Evolutionary conservation across 2,329 filamentous ascomycete species (phyloP).

Genomic region (Lasiodiplodia sp.): DNA sequence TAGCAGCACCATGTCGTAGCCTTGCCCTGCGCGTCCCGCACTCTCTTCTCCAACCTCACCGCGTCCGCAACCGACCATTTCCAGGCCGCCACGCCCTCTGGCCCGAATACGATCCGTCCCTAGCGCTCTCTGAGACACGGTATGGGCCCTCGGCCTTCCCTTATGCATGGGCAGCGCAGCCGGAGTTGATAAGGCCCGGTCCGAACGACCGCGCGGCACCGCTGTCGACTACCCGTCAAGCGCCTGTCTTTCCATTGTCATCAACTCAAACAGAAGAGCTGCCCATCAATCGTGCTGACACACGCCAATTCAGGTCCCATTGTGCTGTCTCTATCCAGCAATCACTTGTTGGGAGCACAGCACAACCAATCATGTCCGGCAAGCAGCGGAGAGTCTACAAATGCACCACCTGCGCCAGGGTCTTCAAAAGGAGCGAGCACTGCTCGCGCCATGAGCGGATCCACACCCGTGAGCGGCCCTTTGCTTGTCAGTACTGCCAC

Average conservation of each 20-base stretch:
- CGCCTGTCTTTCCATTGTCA: not conserved
- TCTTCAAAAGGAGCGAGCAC: constrained; percentile 47
- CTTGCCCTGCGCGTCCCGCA: constrained; percentile 5
- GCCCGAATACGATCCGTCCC: not conserved
- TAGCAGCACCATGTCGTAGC: constrained; percentile 23
- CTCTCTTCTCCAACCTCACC: constrained; percentile 17
- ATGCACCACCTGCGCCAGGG: constrained; percentile 40
- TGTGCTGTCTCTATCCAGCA: constrained; percentile 6
- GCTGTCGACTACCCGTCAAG: not conserved
- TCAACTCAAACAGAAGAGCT: not conserved
- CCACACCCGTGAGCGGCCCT: constrained; percentile 45
- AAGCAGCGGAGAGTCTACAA: constrained; percentile 32
- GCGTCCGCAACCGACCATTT: not conserved
- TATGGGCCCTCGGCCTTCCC: constrained; percentile 17
- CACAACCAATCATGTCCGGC: constrained; percentile 18
- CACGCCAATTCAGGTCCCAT: not conserved
- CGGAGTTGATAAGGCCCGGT: constrained; percentile 16
- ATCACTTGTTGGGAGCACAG: not conserved
- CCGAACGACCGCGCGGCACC: constrained; percentile 22
- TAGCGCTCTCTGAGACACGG: constrained; percentile 18
- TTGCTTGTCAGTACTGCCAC: constrained; percentile 44
- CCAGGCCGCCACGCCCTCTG: constrained; percentile 4
- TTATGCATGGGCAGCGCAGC: not conserved
- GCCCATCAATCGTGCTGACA: not conserved
- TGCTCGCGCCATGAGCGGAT: constrained; percentile 46